Percentiles rank a stretch among this genome's conserved stretches.
Conservation (phyloP, 2,329 filamentous ascomycete species). For the Fragosphaeria purpurea region DNA sequence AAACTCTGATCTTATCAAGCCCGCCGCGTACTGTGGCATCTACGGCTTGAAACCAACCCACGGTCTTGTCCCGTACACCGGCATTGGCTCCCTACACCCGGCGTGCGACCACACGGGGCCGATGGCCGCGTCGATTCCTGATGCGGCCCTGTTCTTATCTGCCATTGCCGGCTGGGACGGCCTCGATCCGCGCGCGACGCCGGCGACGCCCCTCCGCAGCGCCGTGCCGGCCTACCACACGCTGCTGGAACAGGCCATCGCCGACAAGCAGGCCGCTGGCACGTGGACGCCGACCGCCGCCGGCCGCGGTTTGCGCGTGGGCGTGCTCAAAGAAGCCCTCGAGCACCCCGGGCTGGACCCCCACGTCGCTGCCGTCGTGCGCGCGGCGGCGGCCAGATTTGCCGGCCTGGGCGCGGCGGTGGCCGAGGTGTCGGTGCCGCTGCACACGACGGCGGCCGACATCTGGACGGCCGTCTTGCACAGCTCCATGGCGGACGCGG, state of each 20-base stretch:
- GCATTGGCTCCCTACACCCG: slow-evolving; percentile 29
- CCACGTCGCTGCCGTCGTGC: slow-evolving; percentile 27
- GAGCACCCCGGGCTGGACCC: slow-evolving; percentile 25
- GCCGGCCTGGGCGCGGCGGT: slow-evolving; percentile 32
- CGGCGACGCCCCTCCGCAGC: slow-evolving; percentile 25
- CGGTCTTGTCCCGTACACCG: slow-evolving; percentile 40
- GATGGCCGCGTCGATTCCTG: slow-evolving; percentile 31
- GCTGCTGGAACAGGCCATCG: slow-evolving; percentile 17
- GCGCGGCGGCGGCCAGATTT: slow-evolving; percentile 27
- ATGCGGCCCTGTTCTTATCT: slow-evolving; percentile 30
- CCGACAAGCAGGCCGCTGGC: slow-evolving; percentile 10
- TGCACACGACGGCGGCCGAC: slow-evolving; percentile 33
- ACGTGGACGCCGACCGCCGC: slow-evolving; percentile 17
- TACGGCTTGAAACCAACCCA: slow-evolving; percentile 42
- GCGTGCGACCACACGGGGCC: slow-evolving; percentile 36
- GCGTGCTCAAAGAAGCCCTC: slow-evolving; percentile 35
- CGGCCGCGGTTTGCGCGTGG: slow-evolving; percentile 32
- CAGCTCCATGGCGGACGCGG: slow-evolving; percentile 21
- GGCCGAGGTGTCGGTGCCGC: slow-evolving; percentile 33
- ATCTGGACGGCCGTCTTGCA: slow-evolving; percentile 36
- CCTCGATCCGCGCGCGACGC: slow-evolving; percentile 33
- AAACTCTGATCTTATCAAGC: slow-evolving; percentile 8
- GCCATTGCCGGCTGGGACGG: slow-evolving; percentile 37
- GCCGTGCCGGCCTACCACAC: slow-evolving; percentile 24
- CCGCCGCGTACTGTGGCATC: slow-evolving; percentile 28